Evolutionary conservation across 768 basidiomycete species (phyloP).

Genomic region (Wakefieldia striispora): DNA sequence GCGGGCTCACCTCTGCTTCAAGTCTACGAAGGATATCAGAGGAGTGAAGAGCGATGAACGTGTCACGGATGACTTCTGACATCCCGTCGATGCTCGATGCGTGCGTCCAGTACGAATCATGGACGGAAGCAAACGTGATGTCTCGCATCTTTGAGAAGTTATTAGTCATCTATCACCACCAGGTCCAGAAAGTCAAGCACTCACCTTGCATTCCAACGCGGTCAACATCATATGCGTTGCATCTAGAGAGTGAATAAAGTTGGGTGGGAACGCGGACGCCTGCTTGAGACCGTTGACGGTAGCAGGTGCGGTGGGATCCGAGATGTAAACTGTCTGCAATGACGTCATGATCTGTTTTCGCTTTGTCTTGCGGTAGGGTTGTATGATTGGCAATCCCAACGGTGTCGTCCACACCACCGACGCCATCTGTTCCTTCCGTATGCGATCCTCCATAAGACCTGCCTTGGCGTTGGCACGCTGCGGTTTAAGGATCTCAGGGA

Average conservation of each 20-base stretch:
- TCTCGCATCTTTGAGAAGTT: conserved; percentile 50
- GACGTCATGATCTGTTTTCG: conserved; percentile 83
- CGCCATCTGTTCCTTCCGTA: conserved; percentile 91
- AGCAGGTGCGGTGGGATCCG: conserved; percentile 75
- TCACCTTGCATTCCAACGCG: conserved; percentile 81
- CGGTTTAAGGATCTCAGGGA: conserved; percentile 42
- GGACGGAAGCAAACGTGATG: conserved; percentile 91
- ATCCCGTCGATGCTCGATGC: conserved; percentile 83
- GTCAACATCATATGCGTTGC: conserved; percentile 99
- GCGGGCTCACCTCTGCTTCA: conserved; percentile 59
- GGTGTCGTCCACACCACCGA: conserved; percentile 96
- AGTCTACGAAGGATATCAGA: conserved; percentile 79
- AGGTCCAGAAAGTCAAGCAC: conserved; percentile 20
- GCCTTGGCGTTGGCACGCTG: conserved; percentile 10
- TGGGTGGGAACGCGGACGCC: conserved; percentile 96
- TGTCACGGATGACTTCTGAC: conserved; percentile 86
- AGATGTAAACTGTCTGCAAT: conserved; percentile 85
- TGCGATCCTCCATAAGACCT: conserved; percentile 33
- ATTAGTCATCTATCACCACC: conserved; percentile 4
- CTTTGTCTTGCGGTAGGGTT: conserved; percentile 86
- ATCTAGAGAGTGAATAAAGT: conserved; percentile 96
- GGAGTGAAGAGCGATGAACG: conserved; percentile 90
- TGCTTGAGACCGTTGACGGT: conserved; percentile 87
- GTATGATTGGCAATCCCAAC: conserved; percentile 92
- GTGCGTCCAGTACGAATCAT: conserved; percentile 99